Base-by-base conservation (phyloP, 768 basidiomycete genomes). In the Sistotremastrum suecicum region DNA sequence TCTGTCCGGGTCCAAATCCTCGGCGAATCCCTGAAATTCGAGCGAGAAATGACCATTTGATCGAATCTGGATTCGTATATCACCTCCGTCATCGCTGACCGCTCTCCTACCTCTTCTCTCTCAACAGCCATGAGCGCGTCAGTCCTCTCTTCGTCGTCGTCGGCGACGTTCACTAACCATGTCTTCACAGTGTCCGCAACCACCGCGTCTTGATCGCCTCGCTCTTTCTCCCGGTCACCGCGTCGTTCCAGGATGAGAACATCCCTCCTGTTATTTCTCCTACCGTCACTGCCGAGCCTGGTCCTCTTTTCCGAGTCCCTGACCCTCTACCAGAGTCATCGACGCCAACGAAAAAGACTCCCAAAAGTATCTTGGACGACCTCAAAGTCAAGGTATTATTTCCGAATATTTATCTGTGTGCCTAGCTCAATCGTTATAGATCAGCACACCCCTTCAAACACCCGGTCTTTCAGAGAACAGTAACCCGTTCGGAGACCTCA, bases 151-250 rank as follows among this genome's bases (percentile, higher is more conserved):
- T 51, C 55, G 40, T 48, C 53, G 45, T 51, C 51, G 35, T 5
- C 48, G 39, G 56, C 61, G 49, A 85, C 85, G 83, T 71, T 70
- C 58, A 78, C 83, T 20, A 20, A 20, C 20, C 20, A 20, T 20
- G 20, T 20, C 20, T 20, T 20, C 20, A 20, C 20, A 20, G 20
- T 35, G 72, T 85, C 56, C 70, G 79, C 46, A 75, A 76, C 61
- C 80, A 83, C 60, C 68, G 86, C 33, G 70, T 83, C 45, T 67
- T 88, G 60, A 78, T 89, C 59, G 86, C 84, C 10, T 80, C 82
- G n/a, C 76, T 88, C 48, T 87, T 89, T 58, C 76, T 88, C 34
- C 86, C 86, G 35, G 75, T 74, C 48, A 83, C 84, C 35, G 75
- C 76, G 38, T 74, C 78, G 39, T 63, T 77, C 37, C 76, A 73